These are phyloP conservation scores for Mycoemilia scoparia DNA, from an alignment of 192 early-diverging fungal genomes.

Conservation along the genomic window DNA sequence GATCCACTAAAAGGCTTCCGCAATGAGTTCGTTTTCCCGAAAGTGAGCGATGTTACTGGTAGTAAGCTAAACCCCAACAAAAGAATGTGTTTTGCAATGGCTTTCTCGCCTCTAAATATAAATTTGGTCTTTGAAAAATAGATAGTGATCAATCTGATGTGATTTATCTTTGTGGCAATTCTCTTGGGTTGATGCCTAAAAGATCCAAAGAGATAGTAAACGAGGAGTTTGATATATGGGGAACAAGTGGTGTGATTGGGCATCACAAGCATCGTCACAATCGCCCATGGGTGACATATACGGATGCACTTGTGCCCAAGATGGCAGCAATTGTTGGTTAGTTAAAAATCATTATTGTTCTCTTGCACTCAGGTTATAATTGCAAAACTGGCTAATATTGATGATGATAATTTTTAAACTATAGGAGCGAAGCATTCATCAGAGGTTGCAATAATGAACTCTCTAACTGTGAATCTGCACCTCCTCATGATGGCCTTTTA, in stretches of 20 bases:
- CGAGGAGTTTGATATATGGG: slow-evolving; percentile 88
- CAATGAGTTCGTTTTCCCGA: slow-evolving; percentile 55
- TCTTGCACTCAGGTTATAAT: too few species aligned
- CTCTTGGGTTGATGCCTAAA: slow-evolving; percentile 72
- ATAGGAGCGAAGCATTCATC: too few species aligned
- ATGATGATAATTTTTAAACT: too few species aligned
- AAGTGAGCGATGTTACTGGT: slow-evolving; percentile 24
- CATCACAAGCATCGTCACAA: slow-evolving; percentile 70
- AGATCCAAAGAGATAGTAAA: slow-evolving; percentile 41
- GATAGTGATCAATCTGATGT: slow-evolving; percentile 14
- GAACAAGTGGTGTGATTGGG: slow-evolving; percentile 60
- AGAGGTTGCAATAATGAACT: slow-evolving; percentile 88
- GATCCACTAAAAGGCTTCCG: slow-evolving; percentile 42
- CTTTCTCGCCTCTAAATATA: slow-evolving; percentile 1
- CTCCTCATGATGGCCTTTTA: slow-evolving; percentile 85
- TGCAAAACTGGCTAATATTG: too few species aligned
- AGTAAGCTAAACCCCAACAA: background rate
- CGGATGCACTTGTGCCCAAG: slow-evolving; percentile 52
- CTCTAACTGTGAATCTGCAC: slow-evolving; percentile 84
- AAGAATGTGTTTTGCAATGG: background rate
- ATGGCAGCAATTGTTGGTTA: slow-evolving; percentile 64
- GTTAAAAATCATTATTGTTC: background rate
- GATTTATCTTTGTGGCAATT: slow-evolving; percentile 88
- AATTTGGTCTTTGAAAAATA: slow-evolving; percentile 2
- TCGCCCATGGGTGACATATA: slow-evolving; percentile 75